These are phyloP conservation scores for Metschnikowia arizonensis DNA, from an alignment of 805 yeast genomes.

Conservation along the genomic window DNA sequence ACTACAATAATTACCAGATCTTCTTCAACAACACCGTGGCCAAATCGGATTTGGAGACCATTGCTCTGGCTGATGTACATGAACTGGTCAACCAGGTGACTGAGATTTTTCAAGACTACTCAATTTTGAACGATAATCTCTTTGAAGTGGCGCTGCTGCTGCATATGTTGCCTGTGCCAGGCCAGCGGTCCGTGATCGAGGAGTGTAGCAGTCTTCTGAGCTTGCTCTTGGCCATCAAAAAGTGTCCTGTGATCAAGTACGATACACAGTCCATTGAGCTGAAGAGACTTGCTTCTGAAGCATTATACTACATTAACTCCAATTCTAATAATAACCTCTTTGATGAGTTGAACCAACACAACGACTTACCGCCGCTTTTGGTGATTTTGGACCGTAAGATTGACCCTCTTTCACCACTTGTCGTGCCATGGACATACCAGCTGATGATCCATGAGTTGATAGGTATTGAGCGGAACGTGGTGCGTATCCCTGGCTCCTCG, in stretches of 20 bases:
- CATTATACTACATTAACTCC: constrained; percentile 52
- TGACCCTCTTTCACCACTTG: constrained; percentile 90
- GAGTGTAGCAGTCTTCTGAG: constrained; percentile 45
- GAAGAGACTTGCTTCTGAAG: constrained; percentile 63
- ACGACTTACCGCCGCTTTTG: constrained; percentile 69
- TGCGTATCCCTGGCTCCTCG: constrained; percentile 56
- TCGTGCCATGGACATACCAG: constrained; percentile 97
- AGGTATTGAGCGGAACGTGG: constrained; percentile 78
- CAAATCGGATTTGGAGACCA: constrained; percentile 73
- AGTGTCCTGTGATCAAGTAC: constrained; percentile 74
- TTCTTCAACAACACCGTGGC: constrained; percentile 73
- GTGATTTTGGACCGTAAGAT: constrained; percentile 76
- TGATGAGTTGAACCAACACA: constrained; percentile 53
- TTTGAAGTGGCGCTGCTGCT: constrained; percentile 38
- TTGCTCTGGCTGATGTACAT: constrained; percentile 87
- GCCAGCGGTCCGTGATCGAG: constrained; percentile 28
- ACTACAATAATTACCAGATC: constrained; percentile 71
- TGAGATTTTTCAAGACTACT: constrained; percentile 83
- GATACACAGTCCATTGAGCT: constrained; percentile 67
- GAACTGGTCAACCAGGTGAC: constrained; percentile 74
- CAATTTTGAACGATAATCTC: constrained; percentile 66
- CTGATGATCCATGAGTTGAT: constrained; percentile 94
- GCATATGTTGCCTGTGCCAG: constrained; percentile 21
- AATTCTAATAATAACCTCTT: constrained; percentile 57
- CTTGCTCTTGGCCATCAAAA: constrained; percentile 64